Conservation (phyloP, 352 stramenopile species). For the Aphanomyces euteiches region DNA sequence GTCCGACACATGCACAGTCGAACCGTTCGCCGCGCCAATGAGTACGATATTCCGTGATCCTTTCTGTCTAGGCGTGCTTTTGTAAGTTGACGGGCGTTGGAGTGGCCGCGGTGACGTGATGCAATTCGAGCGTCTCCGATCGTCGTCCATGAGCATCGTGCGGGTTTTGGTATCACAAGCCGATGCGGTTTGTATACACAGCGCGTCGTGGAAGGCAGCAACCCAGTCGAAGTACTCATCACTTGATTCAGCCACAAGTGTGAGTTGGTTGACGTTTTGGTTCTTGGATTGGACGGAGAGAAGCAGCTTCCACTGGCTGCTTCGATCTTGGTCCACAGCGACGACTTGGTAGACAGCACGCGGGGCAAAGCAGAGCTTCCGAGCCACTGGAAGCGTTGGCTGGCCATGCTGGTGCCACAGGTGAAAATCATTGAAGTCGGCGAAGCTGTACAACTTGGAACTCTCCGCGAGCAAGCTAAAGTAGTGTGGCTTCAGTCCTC, state of each 20-base stretch:
- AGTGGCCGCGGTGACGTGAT: background rate
- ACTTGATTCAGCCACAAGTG: constrained; percentile 10
- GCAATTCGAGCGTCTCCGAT: background rate
- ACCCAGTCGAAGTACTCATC: constrained; percentile 23
- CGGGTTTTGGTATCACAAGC: background rate
- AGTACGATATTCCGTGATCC: constrained; percentile 54
- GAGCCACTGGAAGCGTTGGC: background rate
- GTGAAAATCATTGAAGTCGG: constrained; percentile 13
- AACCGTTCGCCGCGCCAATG: constrained; percentile 64
- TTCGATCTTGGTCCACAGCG: constrained; percentile 17
- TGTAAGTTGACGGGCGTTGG: background rate
- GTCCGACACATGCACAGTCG: constrained; percentile 60
- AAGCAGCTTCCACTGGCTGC: constrained; percentile 2
- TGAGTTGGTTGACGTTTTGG: constrained; percentile 10
- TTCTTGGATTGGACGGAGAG: constrained; percentile 19
- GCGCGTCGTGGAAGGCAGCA: constrained; percentile 24
- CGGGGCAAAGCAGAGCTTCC: too few species aligned
- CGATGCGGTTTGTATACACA: background rate
- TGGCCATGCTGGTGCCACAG: constrained; percentile 17
- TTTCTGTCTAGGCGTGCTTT: background rate
- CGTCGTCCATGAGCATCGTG: background rate
- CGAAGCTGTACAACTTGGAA: constrained; percentile 17
- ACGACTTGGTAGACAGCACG: constrained; percentile 6
- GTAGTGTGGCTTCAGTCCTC: constrained; percentile 10
- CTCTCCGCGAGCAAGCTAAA: constrained; percentile 13